Evolutionary conservation across 176 grass and related monocot species (phyloP), one percentile per base, ranked within the genome.

Genomic region (Phoenix roebelenii): DNA sequence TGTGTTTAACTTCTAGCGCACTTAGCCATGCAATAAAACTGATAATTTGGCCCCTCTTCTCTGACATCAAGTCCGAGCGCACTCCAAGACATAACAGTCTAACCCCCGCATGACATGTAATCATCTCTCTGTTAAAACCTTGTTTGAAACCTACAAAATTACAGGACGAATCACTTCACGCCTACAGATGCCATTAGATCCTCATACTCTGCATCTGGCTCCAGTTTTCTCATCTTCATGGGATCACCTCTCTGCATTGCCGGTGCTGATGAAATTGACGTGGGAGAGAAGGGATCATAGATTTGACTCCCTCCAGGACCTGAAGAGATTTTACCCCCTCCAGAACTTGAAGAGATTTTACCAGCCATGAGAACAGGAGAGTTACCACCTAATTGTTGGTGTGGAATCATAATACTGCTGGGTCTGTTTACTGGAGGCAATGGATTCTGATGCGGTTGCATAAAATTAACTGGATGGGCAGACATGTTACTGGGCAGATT

Each of bases 171-270:
- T 80, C 72, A 74, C 59, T 95, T 85, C 51, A 83, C n/a, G 4
- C 83, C 86, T 69, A 85, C 85, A 4, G 89, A 89, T 69, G 84
- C 68, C 81, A 85, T 88, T 70, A 85, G 66, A 83, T 89, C 76
- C 61, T 85, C 89, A 6, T 84, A 83, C 49, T 86, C 82, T 52
- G 79, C 61, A 62, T 95, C 90, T 4, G 64, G 60, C 5, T 75
- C 79, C 54, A 51, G 30, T 76, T 65, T 87, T 74, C 64, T 77
- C 28, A 10, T 51, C 32, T 54, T 72, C 16, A 30, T 57, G 23
- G 53, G 19, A 53, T 69, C 58, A 58, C 28, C 72, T 23, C 64
- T 51, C 7, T 58, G 52, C 2, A 57, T 65, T 77, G 70, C 76
- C 28, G 76, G 63, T 9, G 61, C 54, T 0, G 54, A 24, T 25